Conservation (phyloP, 2,329 filamentous ascomycete genomes). For the Emergomyces pasteurianus region DNA sequence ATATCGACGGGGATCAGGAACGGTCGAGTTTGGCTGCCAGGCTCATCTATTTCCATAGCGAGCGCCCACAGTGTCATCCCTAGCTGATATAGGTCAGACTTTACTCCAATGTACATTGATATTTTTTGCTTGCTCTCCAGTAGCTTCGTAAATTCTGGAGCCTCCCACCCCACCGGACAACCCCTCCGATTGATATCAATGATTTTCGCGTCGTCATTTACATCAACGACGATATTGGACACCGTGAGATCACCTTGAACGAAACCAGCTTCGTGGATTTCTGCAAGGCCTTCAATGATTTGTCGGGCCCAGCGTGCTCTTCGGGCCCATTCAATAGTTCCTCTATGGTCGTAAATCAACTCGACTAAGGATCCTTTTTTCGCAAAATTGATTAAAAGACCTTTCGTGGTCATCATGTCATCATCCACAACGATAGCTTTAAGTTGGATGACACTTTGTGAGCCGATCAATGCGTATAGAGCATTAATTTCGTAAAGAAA, state of each 20-base stretch:
- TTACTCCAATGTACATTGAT: slow-evolving; percentile 95
- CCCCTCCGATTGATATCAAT: slow-evolving; percentile 96
- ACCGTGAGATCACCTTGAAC: slow-evolving; percentile 96
- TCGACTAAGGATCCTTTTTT: slow-evolving; percentile 81
- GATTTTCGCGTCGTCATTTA: slow-evolving; percentile 75
- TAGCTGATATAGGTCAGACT: slow-evolving; percentile 89
- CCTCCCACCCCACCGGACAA: slow-evolving; percentile 97
- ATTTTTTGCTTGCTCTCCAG: slow-evolving; percentile 84
- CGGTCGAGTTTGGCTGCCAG: slow-evolving; percentile 65
- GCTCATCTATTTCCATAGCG: slow-evolving; percentile 78
- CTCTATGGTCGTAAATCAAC: slow-evolving; percentile 68
- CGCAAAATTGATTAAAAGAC: slow-evolving; percentile 78
- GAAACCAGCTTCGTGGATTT: slow-evolving; percentile 91
- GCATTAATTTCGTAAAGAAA: slow-evolving; percentile 97
- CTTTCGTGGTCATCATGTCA: slow-evolving; percentile 60
- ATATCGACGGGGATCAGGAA: slow-evolving; percentile 45
- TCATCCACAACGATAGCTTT: slow-evolving; percentile 83
- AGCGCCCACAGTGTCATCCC: slow-evolving; percentile 96
- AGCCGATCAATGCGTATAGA: slow-evolving; percentile 62
- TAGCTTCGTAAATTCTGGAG: slow-evolving; percentile 74
- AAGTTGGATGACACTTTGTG: slow-evolving; percentile 69
- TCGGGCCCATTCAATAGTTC: slow-evolving; percentile 53
- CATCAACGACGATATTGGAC: slow-evolving; percentile 91
- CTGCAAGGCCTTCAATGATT: slow-evolving; percentile 76
- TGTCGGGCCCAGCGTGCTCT: slow-evolving; percentile 83